phyloP scores from a whole-genome alignment of 2,329 filamentous ascomycete genomes.

The Rosellinia necatrix region DNA sequence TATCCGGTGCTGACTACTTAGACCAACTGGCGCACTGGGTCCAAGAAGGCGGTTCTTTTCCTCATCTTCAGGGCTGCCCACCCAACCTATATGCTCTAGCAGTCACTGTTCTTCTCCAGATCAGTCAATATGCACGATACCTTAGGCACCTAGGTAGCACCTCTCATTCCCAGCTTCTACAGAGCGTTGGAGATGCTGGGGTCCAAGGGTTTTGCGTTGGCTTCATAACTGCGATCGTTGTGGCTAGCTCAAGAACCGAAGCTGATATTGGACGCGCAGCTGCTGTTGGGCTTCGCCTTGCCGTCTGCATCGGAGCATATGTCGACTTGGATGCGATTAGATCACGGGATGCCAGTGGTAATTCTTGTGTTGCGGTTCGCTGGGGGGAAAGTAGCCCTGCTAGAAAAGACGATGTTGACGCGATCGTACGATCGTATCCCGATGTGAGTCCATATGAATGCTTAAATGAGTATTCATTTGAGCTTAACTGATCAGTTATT shows the following conservation, averaged over 20 bases:
- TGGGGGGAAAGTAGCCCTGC: slow-evolving; percentile 11
- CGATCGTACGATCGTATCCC: slow-evolving; percentile 2
- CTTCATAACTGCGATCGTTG: slow-evolving; percentile 25
- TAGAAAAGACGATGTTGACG: not conserved
- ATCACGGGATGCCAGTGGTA: not conserved
- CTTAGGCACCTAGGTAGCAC: slow-evolving; percentile 8
- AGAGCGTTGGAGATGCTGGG: slow-evolving; percentile 8
- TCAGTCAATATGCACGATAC: slow-evolving; percentile 18
- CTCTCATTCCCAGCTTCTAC: slow-evolving; percentile 10
- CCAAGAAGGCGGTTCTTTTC: slow-evolving; percentile 1
- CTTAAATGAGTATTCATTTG: not conserved
- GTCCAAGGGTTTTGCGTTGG: slow-evolving; percentile 31
- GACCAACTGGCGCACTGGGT: slow-evolving; percentile 6
- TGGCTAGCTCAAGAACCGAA: slow-evolving; percentile 15
- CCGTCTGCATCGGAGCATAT: slow-evolving; percentile 22
- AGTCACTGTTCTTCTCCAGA: slow-evolving; percentile 8
- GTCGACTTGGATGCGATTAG: slow-evolving; percentile 15
- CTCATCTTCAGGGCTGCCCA: not conserved
- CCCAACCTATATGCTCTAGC: slow-evolving; percentile 11
- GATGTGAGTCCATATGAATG: not conserved
- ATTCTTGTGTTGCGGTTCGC: slow-evolving; percentile 13
- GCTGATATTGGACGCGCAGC: slow-evolving; percentile 20
- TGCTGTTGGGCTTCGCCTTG: slow-evolving; percentile 25
- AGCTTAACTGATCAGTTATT: not conserved
- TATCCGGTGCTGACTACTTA: slow-evolving; percentile 5